Base-by-base conservation (phyloP, 192 early-diverging fungal genomes). In the Funneliformis geosporum region DNA sequence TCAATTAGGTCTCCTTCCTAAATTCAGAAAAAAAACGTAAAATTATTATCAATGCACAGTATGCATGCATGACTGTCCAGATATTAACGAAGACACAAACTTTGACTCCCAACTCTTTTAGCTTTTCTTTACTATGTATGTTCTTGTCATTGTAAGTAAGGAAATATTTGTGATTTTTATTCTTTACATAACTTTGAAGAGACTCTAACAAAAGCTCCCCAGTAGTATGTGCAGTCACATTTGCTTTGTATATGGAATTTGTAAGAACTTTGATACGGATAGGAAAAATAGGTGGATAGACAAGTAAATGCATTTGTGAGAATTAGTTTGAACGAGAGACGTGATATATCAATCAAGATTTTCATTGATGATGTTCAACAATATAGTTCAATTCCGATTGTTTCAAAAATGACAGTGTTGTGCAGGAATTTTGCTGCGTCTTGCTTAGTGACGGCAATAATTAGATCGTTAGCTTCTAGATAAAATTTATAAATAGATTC, bases 1-100 rank as follows among this genome's bases (percentile, higher is more conserved):
- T 73, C 5, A 11, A 73, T 0, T 59, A 73, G 55, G 38, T 73
- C 47, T 14, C 72, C 72, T 73, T 73, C 72, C 72, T 73, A 55
- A 67, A 25, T 27, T 67, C 18, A 68, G 14, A 39, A 23, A 67
- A 40, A 11, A 25, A 67, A 14, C n/a, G n/a, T n/a, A n/a, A 67
- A 40, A 40, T 67, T 16, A 67, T 67, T 66, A 67, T n/a, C n/a
- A n/a, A n/a, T n/a, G 14, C 38, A 67, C 11, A 0, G 0, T 5
- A 67, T 38, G 14, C 2, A 27, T 62, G n/a, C n/a, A n/a, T n/a
- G n/a, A n/a, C n/a, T n/a, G n/a, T n/a, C n/a, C n/a, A 65, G 28
- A 7, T 28, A 28, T 65, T 8, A 28, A 7, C n/a, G 10, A 27
- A 65, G 27, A 40, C 33, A 46, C 27, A 46, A 33, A 73, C 71